Percentiles rank a stretch among this genome's conserved stretches.
Evolutionary conservation across 352 stramenopile genomes (phyloP).

Genomic region (Elongisporangium anandrum): DNA sequence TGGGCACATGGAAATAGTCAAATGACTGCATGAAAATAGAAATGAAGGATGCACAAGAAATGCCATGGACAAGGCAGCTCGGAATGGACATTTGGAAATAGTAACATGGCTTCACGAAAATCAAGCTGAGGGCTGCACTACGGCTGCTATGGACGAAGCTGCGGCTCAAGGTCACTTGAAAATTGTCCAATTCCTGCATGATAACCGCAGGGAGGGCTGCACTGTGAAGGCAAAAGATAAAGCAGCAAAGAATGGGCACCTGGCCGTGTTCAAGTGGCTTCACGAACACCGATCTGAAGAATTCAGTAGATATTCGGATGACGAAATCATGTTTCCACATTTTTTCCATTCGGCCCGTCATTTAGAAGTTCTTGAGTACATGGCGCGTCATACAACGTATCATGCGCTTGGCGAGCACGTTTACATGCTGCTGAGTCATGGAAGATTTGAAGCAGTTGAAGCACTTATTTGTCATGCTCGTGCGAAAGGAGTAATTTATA

Average conservation of each 20-base stretch:
- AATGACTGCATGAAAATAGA: constrained; percentile 26
- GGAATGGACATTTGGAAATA: constrained; percentile 23
- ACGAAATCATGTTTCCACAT: too few species aligned
- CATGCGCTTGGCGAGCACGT: too few species aligned
- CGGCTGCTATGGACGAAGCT: constrained; percentile 23
- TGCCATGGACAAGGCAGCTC: constrained; percentile 24
- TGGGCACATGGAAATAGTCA: constrained; percentile 22
- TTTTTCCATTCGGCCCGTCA: too few species aligned
- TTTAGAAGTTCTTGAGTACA: constrained; percentile 32
- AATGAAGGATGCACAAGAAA: constrained; percentile 17
- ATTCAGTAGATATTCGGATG: constrained; percentile 17
- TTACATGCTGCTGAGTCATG: too few species aligned
- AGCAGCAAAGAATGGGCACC: constrained; percentile 18
- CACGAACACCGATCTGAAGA: constrained; percentile 22
- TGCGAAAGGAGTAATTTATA: too few species aligned
- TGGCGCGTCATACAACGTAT: too few species aligned
- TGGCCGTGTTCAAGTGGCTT: constrained; percentile 23
- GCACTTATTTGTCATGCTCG: too few species aligned
- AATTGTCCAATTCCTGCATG: constrained; percentile 28
- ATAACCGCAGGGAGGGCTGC: constrained; percentile 23
- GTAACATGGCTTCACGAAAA: constrained; percentile 27
- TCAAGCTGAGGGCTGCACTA: constrained; percentile 21
- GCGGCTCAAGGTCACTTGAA: constrained; percentile 19
- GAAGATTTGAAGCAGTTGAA: too few species aligned
- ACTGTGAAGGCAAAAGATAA: constrained; percentile 29